Evolutionary conservation across 2,329 filamentous ascomycete species (phyloP).

Genomic region (Botrytis pseudocinerea): DNA sequence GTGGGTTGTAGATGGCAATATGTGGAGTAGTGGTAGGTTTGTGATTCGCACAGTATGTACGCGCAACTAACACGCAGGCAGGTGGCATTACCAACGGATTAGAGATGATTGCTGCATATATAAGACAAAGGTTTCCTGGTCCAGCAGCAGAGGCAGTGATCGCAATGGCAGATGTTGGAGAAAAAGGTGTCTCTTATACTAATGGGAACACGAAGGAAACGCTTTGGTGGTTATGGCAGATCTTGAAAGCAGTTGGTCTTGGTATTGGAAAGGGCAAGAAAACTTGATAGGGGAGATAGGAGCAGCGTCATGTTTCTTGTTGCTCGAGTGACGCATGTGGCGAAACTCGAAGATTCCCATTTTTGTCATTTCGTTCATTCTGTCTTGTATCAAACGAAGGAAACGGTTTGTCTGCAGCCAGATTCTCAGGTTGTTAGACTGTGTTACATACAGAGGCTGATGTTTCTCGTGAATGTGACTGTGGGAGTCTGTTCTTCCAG

Average conservation of each 20-base stretch:
- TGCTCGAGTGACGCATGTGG: not conserved
- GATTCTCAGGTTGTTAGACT: not conserved
- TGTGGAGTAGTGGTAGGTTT: constrained; percentile 52
- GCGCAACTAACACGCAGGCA: constrained; percentile 24
- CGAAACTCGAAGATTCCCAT: not conserved
- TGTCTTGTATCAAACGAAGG: not conserved
- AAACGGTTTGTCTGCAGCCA: not conserved
- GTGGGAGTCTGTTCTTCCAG: not conserved
- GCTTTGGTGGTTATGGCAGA: constrained; percentile 43
- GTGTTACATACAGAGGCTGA: not conserved
- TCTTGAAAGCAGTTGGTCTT: constrained; percentile 43
- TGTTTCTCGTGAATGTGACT: not conserved
- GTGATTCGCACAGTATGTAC: not conserved
- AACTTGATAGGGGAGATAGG: not conserved
- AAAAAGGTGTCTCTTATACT: constrained; percentile 48
- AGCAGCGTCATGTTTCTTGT: not conserved
- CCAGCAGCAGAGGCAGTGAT: constrained; percentile 47
- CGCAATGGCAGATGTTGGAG: constrained; percentile 51
- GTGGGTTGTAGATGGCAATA: constrained; percentile 54
- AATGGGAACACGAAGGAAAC: constrained; percentile 42
- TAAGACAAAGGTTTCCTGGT: constrained; percentile 48
- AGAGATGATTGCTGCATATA: constrained; percentile 56
- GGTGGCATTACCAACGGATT: constrained; percentile 57
- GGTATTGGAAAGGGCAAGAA: constrained; percentile 30
- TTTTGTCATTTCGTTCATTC: no score